These are phyloP conservation scores for Suillus subalutaceus DNA, from an alignment of 768 basidiomycete species.

Conservation along the genomic window DNA sequence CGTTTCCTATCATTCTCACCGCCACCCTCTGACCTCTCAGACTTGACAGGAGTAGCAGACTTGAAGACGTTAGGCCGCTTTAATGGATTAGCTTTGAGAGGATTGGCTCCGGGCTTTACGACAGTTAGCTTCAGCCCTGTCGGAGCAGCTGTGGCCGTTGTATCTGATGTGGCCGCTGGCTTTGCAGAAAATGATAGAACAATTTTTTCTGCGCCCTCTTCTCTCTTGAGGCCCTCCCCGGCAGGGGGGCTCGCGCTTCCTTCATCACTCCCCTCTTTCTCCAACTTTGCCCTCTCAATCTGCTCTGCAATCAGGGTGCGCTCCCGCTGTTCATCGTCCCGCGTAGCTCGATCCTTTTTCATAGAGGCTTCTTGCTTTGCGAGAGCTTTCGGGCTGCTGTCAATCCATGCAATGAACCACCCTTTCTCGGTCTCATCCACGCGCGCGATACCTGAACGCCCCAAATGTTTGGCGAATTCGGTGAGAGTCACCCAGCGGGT, in stretches of 20 bases:
- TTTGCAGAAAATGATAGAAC: constrained; percentile 74
- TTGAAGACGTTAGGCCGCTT: constrained; percentile 82
- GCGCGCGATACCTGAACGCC: constrained; percentile 80
- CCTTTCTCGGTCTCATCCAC: constrained; percentile 99
- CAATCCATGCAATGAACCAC: constrained; percentile 97
- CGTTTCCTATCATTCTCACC: constrained; percentile 61
- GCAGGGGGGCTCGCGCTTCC: constrained; percentile 40
- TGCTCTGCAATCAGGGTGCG: constrained; percentile 88
- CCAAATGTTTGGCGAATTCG: constrained; percentile 92
- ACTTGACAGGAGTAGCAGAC: constrained; percentile 39
- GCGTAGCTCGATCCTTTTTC: constrained; percentile 91
- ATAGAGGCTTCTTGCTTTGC: constrained; percentile 84
- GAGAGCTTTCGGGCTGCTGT: constrained; percentile 92
- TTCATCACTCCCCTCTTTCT: constrained; percentile 40
- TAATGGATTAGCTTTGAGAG: constrained; percentile 67
- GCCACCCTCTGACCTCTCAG: constrained; percentile 33
- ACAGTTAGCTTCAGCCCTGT: constrained; percentile 63
- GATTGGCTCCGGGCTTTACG: constrained; percentile 47
- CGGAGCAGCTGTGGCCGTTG: constrained; percentile 34
- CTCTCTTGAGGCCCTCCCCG: constrained; percentile 70
- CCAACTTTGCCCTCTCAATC: constrained; percentile 81
- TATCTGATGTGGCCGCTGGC: constrained; percentile 35
- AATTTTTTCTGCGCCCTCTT: constrained; percentile 72
- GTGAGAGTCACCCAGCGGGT: constrained; percentile 97
- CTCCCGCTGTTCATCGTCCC: constrained; percentile 94